Percentiles rank a stretch among this genome's conserved stretches.
Evolutionary conservation across 306 rosid genomes (phyloP).

Genomic region (Cicer chorassanicum): DNA sequence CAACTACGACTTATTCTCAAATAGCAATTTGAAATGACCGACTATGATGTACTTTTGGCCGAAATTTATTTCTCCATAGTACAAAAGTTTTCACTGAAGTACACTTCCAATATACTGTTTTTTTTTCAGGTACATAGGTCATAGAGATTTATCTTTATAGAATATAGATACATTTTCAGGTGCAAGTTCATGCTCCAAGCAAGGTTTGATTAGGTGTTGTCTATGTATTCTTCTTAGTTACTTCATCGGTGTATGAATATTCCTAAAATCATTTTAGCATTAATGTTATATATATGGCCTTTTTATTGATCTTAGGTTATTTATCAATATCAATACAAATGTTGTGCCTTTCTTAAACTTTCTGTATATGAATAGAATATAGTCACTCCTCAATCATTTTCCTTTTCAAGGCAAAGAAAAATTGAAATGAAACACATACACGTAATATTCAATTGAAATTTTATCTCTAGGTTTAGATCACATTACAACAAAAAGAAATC

Average conservation of each 20-base stretch:
- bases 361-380: slow-evolving; percentile 27
- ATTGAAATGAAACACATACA: background rate
- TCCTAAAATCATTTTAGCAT: slow-evolving; percentile 2
- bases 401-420: slow-evolving; percentile 27
- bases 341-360: background rate
- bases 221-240: slow-evolving; percentile 3
- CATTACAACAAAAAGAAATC: background rate
- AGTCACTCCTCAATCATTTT: slow-evolving; percentile 6
- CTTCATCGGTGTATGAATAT: background rate
- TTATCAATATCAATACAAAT: slow-evolving; percentile 9
- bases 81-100: background rate
- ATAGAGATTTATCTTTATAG: slow-evolving; percentile 11
- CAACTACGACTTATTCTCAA: background rate
- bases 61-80: background rate
- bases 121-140: background rate
- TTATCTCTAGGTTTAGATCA: slow-evolving; percentile 15
- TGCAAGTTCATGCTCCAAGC: slow-evolving; percentile 3
- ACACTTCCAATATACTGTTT: background rate
- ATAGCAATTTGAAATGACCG: background rate
- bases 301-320: slow-evolving; percentile 12
- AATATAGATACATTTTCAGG: background rate
- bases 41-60: background rate
- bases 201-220: slow-evolving; percentile 7
- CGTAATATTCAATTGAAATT: slow-evolving; percentile 2
- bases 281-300: background rate